Conservation (phyloP, 1,284 basidiomycete species). For the Tremellales sp. region DNA sequence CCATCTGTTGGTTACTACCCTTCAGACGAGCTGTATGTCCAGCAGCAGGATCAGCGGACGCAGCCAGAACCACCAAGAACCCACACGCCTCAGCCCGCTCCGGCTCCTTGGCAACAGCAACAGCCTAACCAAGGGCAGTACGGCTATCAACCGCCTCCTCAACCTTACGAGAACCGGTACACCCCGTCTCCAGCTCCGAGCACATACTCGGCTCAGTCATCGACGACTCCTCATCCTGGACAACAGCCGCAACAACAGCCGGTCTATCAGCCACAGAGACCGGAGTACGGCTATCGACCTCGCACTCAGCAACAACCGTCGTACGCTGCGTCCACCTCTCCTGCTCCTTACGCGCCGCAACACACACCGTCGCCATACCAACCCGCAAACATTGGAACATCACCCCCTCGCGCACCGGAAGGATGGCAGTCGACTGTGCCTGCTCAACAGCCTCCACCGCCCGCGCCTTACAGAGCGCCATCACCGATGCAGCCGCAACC, state of each 20-base stretch:
- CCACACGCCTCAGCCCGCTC: neutral
- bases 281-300: no score
- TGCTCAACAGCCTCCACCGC: slow-evolving; percentile 3
- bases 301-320: no score
- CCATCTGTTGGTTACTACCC: slow-evolving; percentile 37
- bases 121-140: slow-evolving; percentile 1
- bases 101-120: slow-evolving; percentile 10
- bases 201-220: neutral
- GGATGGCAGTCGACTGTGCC: slow-evolving; percentile 9
- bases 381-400: neutral
- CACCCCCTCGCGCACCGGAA: slow-evolving; percentile 3
- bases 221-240: neutral
- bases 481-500: neutral
- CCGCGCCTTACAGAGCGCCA: slow-evolving; percentile 1
- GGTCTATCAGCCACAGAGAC: no score
- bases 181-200: neutral
- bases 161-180: neutral
- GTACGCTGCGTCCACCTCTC: no score
- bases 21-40: slow-evolving; percentile 40
- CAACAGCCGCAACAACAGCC: no score
- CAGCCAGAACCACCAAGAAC: neutral
- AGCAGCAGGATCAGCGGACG: slow-evolving; percentile 10
- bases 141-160: neutral
- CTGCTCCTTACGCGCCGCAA: neutral
- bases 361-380: neutral